Percentiles rank a stretch among this genome's conserved stretches.
Conservation (phyloP, 306 rosid genomes). For the Echinosophora koreensis region DNA sequence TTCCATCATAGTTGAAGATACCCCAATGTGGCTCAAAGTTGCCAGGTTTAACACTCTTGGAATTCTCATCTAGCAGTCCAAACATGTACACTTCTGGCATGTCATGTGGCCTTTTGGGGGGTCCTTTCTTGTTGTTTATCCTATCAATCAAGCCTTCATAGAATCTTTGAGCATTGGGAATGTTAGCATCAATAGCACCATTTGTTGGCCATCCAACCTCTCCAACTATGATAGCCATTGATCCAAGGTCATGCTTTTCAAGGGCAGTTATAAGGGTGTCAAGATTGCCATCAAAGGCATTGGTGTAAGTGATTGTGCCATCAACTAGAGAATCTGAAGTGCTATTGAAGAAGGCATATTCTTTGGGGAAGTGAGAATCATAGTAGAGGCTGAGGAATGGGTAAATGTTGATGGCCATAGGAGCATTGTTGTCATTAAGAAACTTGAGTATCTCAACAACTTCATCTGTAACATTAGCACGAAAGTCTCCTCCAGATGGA, state of each 20-base stretch:
- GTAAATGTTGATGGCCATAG: conserved; percentile 72
- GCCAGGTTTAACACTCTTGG: conserved; percentile 67
- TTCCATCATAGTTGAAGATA: conserved; percentile 67
- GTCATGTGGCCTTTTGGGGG: conserved; percentile 56
- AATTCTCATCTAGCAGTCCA: conserved; percentile 65
- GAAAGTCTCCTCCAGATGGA: conserved; percentile 74
- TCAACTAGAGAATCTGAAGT: conserved; percentile 50
- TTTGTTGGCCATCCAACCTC: conserved; percentile 84
- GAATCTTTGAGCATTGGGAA: conserved; percentile 54
- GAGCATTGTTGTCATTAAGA: conserved; percentile 53
- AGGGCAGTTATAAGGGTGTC: conserved; percentile 70
- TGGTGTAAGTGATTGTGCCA: conserved; percentile 62
- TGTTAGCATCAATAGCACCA: conserved; percentile 58
- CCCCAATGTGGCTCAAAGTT: conserved; percentile 84
- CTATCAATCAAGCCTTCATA: conserved; percentile 64
- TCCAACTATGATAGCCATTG: conserved; percentile 65
- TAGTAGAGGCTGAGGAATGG: conserved; percentile 79
- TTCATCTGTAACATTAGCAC: conserved; percentile 51
- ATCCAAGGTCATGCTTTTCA: conserved; percentile 57
- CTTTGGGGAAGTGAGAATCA: conserved; percentile 69
- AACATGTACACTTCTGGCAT: conserved; percentile 64
- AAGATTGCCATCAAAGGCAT: conserved; percentile 70
- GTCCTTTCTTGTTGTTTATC: conserved; percentile 52
- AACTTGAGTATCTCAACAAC: conserved; percentile 60
- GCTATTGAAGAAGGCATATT: conserved; percentile 67